Evolutionary conservation across 2,329 filamentous ascomycete species (phyloP), one percentile per base, ranked within the genome.

Genomic region (Penicillium sp.): DNA sequence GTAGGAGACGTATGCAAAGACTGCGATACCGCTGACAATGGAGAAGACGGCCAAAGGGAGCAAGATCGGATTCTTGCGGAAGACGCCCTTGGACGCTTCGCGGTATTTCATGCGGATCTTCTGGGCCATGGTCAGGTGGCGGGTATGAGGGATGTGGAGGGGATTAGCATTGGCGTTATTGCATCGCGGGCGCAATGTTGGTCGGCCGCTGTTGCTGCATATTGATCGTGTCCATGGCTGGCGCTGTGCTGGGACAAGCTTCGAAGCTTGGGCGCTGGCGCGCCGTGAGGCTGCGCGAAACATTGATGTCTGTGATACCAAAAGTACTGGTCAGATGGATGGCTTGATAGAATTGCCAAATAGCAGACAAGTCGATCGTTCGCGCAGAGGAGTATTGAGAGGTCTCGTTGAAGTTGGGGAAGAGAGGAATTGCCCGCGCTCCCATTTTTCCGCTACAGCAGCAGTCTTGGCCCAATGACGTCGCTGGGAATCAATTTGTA

Each of bases 31-130:
- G 12, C 73, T 75, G 28, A 76, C 65, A 5, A 75, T 69, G 22
- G 72, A 76, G 52, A 79, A 55, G 20, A 82, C 70, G n/a, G 75
- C 75, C 14, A 77, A 63, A 1, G 76, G 75, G 37, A 80, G 73
- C 49, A 77, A 63, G 55, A 81, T 67, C 4, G 79, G 78, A 62
- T 79, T 74, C 63, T 77, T 77, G 66, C 74, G 75, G 74, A 76
- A 78, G 55, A 78, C 76, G 22, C 71, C 75, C 58, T 72, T 73
- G 5, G 68, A 73, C 15, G 76, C 75, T 64, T 75, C 68, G 14
- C 71, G 73, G 63, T 74, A 74, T 55, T 68, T 69, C 59, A 70
- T 68, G 25, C 67, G 67, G 37, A 76, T 63, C 54, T 71, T 73
- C 49, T 76, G 71, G 15, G 61, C 39, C 43, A 68, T 73, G 54